Conservation (phyloP, 176 grass and related monocot species). For the Saccharum officinarum region DNA sequence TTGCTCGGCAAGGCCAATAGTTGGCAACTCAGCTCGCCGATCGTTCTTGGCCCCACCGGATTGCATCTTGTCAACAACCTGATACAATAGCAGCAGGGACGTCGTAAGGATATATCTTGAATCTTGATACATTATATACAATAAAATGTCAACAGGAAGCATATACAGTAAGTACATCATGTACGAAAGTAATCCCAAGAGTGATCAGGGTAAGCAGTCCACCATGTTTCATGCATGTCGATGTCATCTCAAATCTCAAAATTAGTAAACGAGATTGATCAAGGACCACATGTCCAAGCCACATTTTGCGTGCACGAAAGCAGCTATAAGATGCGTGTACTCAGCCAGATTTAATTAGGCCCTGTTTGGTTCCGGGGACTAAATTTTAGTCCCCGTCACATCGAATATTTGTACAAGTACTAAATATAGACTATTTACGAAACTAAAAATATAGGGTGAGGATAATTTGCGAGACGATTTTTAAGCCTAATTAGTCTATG, state of each 20-base stretch:
- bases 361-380: no score
- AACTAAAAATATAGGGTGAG: no score
- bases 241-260: not conserved
- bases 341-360: not conserved
- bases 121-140: not conserved
- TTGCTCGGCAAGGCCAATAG: constrained; percentile 48
- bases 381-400: no score
- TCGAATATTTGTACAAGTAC: no score
- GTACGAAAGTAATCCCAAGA: not conserved
- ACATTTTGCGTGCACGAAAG: constrained; percentile 13
- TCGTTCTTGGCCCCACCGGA: constrained; percentile 61
- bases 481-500: no score
- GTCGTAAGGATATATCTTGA: not conserved
- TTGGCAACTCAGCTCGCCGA: constrained; percentile 70
- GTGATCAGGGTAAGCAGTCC: not conserved
- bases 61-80: constrained; percentile 96
- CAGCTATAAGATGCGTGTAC: not conserved
- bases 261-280: not conserved
- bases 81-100: constrained; percentile 9
- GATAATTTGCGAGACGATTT: no score
- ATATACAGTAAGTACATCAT: not conserved
- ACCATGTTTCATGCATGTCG: not conserved
- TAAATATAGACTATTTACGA: no score
- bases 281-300: not conserved
- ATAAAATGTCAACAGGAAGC: not conserved